Conservation (phyloP, 192 early-diverging fungal species). For the Backusella macrospora region DNA sequence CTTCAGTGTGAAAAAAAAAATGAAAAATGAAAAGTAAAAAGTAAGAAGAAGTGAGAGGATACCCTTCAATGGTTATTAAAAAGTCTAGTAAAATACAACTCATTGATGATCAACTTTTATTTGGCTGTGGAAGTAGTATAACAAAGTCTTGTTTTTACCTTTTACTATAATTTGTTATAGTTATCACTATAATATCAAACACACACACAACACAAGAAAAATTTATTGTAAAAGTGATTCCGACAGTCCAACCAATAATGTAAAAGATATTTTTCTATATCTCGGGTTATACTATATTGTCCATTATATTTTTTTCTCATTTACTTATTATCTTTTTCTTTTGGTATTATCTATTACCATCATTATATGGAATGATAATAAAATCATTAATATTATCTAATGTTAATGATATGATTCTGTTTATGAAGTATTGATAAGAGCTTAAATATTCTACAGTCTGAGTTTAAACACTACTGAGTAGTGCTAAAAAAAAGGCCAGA, state of each 20-base stretch:
- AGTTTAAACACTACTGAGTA: not conserved
- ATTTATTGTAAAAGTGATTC: not conserved
- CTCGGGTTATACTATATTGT: not conserved
- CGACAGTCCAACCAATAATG: constrained; percentile 5
- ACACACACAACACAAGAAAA: not conserved
- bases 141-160: too few relatives aligned
- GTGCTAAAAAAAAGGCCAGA: not conserved
- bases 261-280: not conserved
- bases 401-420: too few relatives aligned
- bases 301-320: not conserved
- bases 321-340: not conserved
- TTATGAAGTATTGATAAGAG: too few relatives aligned
- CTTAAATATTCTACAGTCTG: not conserved
- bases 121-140: too few relatives aligned
- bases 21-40: not conserved
- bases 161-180: too few relatives aligned
- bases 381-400: too few relatives aligned
- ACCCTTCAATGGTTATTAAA: too few relatives aligned
- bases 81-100: too few relatives aligned
- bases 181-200: too few relatives aligned
- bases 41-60: too few relatives aligned
- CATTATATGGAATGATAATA: not conserved
- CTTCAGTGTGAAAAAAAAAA: not conserved
- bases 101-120: too few relatives aligned
- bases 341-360: not conserved